phyloP scores from a whole-genome alignment of 1,284 basidiomycete genomes.

The Cryptococcus sp. region DNA sequence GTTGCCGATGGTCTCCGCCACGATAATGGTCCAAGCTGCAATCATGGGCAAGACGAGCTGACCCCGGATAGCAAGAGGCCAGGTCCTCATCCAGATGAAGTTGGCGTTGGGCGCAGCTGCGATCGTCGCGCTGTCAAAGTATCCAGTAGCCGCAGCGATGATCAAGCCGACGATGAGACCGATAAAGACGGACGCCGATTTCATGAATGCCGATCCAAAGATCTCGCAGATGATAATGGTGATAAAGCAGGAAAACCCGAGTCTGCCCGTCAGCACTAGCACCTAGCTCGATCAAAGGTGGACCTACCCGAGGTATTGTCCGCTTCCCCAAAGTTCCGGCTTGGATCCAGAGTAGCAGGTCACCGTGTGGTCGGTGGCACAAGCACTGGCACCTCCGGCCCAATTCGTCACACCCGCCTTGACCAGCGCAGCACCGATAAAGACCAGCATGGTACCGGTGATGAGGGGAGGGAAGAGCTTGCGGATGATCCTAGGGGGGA shows the following conservation, averaged over 20 bases:
- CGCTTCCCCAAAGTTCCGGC: slow-evolving; percentile 24
- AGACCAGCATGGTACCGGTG: slow-evolving; percentile 30
- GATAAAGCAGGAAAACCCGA: slow-evolving; percentile 26
- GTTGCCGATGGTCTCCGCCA: slow-evolving; percentile 32
- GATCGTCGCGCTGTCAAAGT: slow-evolving; percentile 23
- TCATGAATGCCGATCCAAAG: slow-evolving; percentile 36
- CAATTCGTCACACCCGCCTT: slow-evolving; percentile 30
- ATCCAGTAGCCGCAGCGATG: slow-evolving; percentile 30
- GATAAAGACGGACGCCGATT: slow-evolving; percentile 30
- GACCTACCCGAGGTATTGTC: slow-evolving; percentile 19
- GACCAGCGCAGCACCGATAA: slow-evolving; percentile 32
- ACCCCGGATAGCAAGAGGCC: slow-evolving; percentile 20
- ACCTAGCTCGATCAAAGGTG: too few relatives aligned
- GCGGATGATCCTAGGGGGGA: slow-evolving; percentile 26
- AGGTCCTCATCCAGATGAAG: slow-evolving; percentile 32
- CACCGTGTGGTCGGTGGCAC: slow-evolving; percentile 23
- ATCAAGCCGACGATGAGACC: slow-evolving; percentile 29
- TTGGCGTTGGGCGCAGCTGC: slow-evolving; percentile 20
- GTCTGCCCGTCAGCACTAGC: slow-evolving; percentile 3
- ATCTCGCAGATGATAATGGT: slow-evolving; percentile 24
- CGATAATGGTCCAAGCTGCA: slow-evolving; percentile 27
- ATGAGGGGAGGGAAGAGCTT: slow-evolving; percentile 33
- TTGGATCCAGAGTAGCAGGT: slow-evolving; percentile 16
- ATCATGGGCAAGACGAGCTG: slow-evolving; percentile 33
- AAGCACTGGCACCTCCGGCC: slow-evolving; percentile 27